Conservation (phyloP, 2,329 filamentous ascomycete genomes). For the Grosmannia clavigera region DNA sequence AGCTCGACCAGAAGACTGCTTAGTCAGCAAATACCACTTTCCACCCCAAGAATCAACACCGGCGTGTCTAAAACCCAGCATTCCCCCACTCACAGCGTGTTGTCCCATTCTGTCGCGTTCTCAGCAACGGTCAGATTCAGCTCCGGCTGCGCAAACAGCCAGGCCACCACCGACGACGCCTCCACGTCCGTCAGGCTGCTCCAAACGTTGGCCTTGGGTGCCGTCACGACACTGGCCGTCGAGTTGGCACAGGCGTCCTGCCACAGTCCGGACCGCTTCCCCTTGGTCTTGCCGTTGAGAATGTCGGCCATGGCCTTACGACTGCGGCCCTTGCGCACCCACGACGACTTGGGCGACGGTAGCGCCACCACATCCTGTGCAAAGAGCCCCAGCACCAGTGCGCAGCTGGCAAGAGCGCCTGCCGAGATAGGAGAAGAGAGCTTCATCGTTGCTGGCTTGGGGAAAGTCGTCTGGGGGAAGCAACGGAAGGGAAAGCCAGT, state of each 20-base stretch:
- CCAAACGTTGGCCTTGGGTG: constrained; percentile 31
- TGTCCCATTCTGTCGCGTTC: constrained; percentile 24
- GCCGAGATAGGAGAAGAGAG: background rate
- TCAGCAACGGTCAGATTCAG: constrained; percentile 26
- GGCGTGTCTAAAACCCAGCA: constrained; percentile 3
- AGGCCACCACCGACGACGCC: constrained; percentile 24
- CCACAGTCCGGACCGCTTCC: constrained; percentile 4
- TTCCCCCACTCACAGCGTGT: constrained; percentile 16
- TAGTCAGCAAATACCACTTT: background rate
- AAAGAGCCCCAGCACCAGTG: constrained; percentile 10
- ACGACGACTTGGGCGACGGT: constrained; percentile 15
- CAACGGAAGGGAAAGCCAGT: background rate
- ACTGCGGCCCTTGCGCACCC: constrained; percentile 14
- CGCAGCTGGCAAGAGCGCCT: background rate
- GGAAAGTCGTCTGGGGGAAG: background rate
- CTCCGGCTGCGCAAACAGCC: constrained; percentile 25
- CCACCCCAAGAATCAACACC: no score
- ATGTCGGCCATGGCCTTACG: constrained; percentile 16
- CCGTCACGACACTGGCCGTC: constrained; percentile 14
- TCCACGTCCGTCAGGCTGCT: constrained; percentile 24
- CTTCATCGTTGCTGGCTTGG: background rate
- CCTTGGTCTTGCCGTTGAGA: constrained; percentile 12
- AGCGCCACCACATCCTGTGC: constrained; percentile 14
- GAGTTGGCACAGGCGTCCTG: constrained; percentile 7
- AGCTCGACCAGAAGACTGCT: constrained; percentile 22